These are phyloP conservation scores for Ettlia oleoabundans DNA, from an alignment of 139 green algal species.

Conservation along the genomic window DNA sequence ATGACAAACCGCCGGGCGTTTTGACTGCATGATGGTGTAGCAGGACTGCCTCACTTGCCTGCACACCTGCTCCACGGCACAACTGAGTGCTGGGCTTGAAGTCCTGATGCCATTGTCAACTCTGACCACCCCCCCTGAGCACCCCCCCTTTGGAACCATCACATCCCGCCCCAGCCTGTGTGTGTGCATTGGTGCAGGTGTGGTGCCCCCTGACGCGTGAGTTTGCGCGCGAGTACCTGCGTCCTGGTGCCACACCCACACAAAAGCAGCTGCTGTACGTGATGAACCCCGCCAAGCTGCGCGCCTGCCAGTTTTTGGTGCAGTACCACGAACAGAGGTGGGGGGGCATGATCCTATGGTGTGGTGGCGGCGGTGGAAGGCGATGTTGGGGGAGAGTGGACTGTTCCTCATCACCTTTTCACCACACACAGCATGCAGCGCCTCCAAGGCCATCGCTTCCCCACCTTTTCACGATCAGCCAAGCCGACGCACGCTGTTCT, in stretches of 20 bases:
- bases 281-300: constrained; percentile 99
- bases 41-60: too few relatives aligned
- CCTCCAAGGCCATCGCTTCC: too few relatives aligned
- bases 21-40: too few relatives aligned
- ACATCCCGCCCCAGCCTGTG: too few relatives aligned
- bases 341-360: too few relatives aligned
- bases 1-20: too few relatives aligned
- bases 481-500: too few relatives aligned
- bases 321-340: constrained; percentile 87
- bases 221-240: constrained; percentile 90
- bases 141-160: not conserved
- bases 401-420: not conserved
- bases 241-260: constrained; percentile 60
- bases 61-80: too few relatives aligned
- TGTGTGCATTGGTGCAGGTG: too few relatives aligned
- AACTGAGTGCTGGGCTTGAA: too few relatives aligned
- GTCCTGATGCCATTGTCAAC: too few relatives aligned
- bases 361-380: not conserved
- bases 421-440: too few relatives aligned
- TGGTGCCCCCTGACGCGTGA: constrained; percentile 97
- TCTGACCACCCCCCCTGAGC: not conserved
- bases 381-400: not conserved
- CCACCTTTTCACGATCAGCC: not conserved
- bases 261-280: constrained; percentile 89
- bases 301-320: constrained; percentile 95